Base-by-base conservation (phyloP, 139 green algal species). In the Auxenochlorella pyrenoidosa region DNA sequence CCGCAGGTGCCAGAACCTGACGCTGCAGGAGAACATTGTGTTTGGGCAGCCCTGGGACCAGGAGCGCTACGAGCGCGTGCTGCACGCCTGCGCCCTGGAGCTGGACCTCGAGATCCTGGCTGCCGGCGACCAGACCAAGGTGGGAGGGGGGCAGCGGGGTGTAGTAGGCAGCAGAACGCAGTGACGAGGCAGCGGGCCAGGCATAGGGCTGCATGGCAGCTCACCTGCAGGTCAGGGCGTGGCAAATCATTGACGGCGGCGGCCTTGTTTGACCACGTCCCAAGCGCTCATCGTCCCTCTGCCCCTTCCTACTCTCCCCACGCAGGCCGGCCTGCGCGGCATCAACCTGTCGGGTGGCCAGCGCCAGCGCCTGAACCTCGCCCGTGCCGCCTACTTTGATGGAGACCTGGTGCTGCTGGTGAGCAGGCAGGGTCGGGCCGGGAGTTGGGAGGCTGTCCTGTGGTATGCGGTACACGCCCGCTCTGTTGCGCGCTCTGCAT, bases 321-420 rank as follows among this genome's bases (percentile, higher is more conserved):
- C 28, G 80, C 79, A 87, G 86, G 93, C 92, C 18, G 97, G 97
- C 36, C 96, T 98, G 87, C 92, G 94, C 47, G 97, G 97, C n/a
- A 90, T 98, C 34, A 98, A 97, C 70, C 93, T 99, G 75, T 95
- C 88, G 12, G 97, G 97, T 70, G 96, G 97, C 6, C 96, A 98
- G 93, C 97, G 97, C 90, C 94, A 97, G 92, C 94, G 96, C 79
- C 92, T 99, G 22, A 94, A 94, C 73, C 94, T 99, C 21, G 96
- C 96, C 1, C 91, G 96, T 32, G 94, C 94, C 10, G 90, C 95
- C 82, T 98, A 98, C 60, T 63, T 54, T 24, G 89, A 96, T 68
- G 94, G 95, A 43, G 95, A 98, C 86, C 89, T 98, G 44, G 92
- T 95, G 82, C 86, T 99, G 34, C 86, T 99, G 86, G 70, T 76